Evolutionary conservation across 371 early-diverging fungal genomes (phyloP), one percentile per base, ranked within the genome.

Genomic region (Actinomucor elegans): DNA sequence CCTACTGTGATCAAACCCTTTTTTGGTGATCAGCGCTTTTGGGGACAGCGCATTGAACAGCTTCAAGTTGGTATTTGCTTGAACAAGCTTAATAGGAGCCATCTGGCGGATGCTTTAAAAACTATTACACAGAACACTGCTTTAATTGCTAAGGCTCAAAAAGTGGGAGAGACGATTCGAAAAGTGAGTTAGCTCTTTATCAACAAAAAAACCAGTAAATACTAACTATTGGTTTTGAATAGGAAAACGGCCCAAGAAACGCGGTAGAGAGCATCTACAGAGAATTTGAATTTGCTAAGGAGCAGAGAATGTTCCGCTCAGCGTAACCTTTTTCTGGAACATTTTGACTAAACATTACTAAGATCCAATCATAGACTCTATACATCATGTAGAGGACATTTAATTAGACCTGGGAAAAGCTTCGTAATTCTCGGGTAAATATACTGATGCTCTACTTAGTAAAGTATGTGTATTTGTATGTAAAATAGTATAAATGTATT

Each of bases 1-100:
- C 91, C 92, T 0, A 87, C 90, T 0, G 61, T 91, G 18, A 79
- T 93, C 27, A 86, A 85, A 52, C 92, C 93, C 0, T 93, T 88
- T 60, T 93, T 93, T 71, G 93, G 90, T 10, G 93, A 93, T 54
- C 92, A 92, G 48, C 80, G 73, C 29, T 92, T 92, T 57, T 91
- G 92, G 91, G 90, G 83, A 0, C 74, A 81, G 27, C 84, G 88
- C 3, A 50, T 90, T 2, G 79, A 84, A 41, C 84, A 84, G 17
- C 67, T 85, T 38, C 79, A 79, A n/a, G 71, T 81, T 9, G 91
- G 91, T 15, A 52, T 85, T 5, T 76, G 77, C 43, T 52, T 88
- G 14, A 73, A 73, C 17, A 83, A 87, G 18, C 56, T 90, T 29
- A 81, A 73, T 0, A 73, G 72, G 11, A 72, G 76, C 21, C 75